Conservation (phyloP, 2,329 filamentous ascomycete genomes). For the Botrytis hyacinthi region DNA sequence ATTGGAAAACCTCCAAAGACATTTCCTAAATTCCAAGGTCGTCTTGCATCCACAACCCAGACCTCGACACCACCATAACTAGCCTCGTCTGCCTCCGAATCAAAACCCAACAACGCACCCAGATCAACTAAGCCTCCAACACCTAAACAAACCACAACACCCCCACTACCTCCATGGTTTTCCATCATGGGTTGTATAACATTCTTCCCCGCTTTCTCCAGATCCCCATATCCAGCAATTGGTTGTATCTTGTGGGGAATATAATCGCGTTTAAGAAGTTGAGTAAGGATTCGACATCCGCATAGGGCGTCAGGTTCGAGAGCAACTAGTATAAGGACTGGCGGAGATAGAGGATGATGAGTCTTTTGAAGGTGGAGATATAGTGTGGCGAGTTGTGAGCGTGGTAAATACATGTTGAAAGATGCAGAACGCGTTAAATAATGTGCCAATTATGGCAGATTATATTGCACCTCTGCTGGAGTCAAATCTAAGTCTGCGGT, state of each 20-base stretch:
- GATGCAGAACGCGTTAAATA: slow-evolving; percentile 22
- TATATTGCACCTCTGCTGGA: not conserved
- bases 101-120: slow-evolving; percentile 73
- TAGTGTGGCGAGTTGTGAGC: slow-evolving; percentile 81
- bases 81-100: slow-evolving; percentile 62
- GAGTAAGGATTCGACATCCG: slow-evolving; percentile 89
- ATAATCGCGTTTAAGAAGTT: slow-evolving; percentile 94
- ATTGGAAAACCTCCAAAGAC: slow-evolving; percentile 74
- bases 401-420: slow-evolving; percentile 83
- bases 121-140: slow-evolving; percentile 91
- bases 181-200: slow-evolving; percentile 85
- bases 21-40: slow-evolving; percentile 93
- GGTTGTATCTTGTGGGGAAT: slow-evolving; percentile 97
- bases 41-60: slow-evolving; percentile 87
- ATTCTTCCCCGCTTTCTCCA: slow-evolving; percentile 74
- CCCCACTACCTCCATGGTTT: slow-evolving; percentile 77
- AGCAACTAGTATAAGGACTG: slow-evolving; percentile 86
- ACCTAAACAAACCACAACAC: slow-evolving; percentile 87
- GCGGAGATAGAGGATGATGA: slow-evolving; percentile 85
- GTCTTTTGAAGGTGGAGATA: slow-evolving; percentile 86
- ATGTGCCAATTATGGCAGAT: slow-evolving; percentile 21
- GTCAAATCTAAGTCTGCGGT: not conserved
- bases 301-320: slow-evolving; percentile 95
- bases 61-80: slow-evolving; percentile 83
- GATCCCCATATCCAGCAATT: slow-evolving; percentile 86